Evolutionary conservation across 2,329 filamentous ascomycete species (phyloP).

Genomic region (Sporothrix inflata): DNA sequence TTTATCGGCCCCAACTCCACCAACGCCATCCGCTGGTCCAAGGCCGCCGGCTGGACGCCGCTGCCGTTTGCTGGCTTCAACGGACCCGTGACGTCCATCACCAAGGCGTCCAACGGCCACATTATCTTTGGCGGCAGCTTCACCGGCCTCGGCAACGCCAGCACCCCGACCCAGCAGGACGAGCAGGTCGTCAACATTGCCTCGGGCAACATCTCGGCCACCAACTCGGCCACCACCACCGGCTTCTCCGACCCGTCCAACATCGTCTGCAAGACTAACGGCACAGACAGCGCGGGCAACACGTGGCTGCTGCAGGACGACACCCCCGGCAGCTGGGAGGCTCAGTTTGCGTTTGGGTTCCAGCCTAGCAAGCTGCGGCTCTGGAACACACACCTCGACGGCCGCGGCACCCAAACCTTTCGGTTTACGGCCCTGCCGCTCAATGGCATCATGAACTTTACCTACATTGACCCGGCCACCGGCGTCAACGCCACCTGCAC

Average conservation of each 20-base stretch:
- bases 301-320: slow-evolving; percentile 82
- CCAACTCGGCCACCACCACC: slow-evolving; percentile 60
- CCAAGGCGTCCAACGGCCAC: slow-evolving; percentile 76
- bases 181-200: slow-evolving; percentile 82
- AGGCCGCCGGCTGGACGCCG: slow-evolving; percentile 70
- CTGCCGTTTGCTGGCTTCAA: slow-evolving; percentile 94
- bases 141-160: slow-evolving; percentile 82
- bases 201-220: slow-evolving; percentile 72
- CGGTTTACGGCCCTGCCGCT: slow-evolving; percentile 83
- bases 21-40: slow-evolving; percentile 85
- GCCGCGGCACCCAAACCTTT: slow-evolving; percentile 85
- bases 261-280: slow-evolving; percentile 77
- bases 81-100: slow-evolving; percentile 84
- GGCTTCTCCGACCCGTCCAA: slow-evolving; percentile 77
- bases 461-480: slow-evolving; percentile 76
- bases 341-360: slow-evolving; percentile 81
- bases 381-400: slow-evolving; percentile 83
- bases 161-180: slow-evolving; percentile 66
- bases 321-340: slow-evolving; percentile 79
- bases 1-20: slow-evolving; percentile 81
- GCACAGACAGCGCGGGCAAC: slow-evolving; percentile 68
- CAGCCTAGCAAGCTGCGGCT: slow-evolving; percentile 83
- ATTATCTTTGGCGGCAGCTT: slow-evolving; percentile 93
- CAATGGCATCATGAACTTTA: slow-evolving; percentile 94
- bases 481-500: slow-evolving; percentile 74